phyloP scores from a whole-genome alignment of 768 basidiomycete genomes.

The Lanmaoa pseudosensibilis region DNA sequence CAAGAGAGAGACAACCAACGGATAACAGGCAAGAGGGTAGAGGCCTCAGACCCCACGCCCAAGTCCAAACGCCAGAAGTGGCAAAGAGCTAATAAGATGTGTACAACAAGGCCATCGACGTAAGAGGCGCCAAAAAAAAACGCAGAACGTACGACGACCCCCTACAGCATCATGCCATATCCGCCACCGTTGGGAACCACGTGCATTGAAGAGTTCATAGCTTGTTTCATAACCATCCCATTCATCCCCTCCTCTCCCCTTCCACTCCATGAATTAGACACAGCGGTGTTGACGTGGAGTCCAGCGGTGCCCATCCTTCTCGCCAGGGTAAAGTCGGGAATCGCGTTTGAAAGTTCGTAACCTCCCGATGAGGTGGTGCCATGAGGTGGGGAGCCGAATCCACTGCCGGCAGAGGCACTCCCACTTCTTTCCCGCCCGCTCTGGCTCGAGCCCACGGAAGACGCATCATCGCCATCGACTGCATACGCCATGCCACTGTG shows the following conservation, averaged over 20 bases:
- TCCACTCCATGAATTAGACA: conserved; percentile 26
- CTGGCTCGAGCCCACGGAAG: conserved; percentile 39
- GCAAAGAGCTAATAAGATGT: conserved; percentile 10
- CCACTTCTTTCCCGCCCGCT: conserved; percentile 36
- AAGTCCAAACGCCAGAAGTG: conserved; percentile 14
- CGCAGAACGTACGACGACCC: conserved; percentile 6
- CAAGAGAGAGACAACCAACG: conserved; percentile 14
- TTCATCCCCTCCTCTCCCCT: conserved; percentile 33
- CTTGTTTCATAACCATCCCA: conserved; percentile 36
- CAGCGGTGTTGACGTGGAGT: conserved; percentile 28
- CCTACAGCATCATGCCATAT: conserved; percentile 42
- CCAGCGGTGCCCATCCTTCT: conserved; percentile 27
- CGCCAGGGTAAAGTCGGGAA: conserved; percentile 25
- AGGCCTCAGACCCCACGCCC: conserved; percentile 12
- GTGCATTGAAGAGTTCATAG: conserved; percentile 38
- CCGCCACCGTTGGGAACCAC: conserved; percentile 39
- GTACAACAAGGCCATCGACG: conserved; percentile 9
- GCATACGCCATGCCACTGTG: conserved; percentile 25
- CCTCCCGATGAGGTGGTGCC: conserved; percentile 29
- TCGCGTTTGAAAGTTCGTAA: conserved; percentile 38
- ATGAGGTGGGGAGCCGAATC: conserved; percentile 33
- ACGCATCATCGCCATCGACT: conserved; percentile 39
- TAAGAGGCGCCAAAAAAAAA: background rate
- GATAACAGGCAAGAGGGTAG: conserved; percentile 9
- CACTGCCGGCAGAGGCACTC: conserved; percentile 37